Evolutionary conservation across 2,329 filamentous ascomycete species (phyloP), one percentile per base, ranked within the genome.

Genomic region (Colletotrichum filicis): DNA sequence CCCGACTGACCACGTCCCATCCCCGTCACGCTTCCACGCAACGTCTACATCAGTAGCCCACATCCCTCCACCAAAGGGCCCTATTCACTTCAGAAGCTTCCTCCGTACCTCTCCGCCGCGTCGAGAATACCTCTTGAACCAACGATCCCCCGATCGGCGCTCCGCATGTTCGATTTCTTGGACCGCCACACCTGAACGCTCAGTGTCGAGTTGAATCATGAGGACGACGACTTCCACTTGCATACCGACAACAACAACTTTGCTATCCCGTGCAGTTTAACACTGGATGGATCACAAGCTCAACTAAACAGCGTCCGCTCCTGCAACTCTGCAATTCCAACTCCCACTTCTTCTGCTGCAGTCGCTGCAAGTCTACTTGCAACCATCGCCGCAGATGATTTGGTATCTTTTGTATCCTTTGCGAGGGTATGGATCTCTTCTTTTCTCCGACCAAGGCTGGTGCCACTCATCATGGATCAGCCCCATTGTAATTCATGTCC

Each of bases 331-430:
- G 57, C 42, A 49, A 49, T n/a, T 11, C 55, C 49, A 42, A 46
- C 68, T 68, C 52, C 37, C 42, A 49, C n/a, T 24, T 72, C 68
- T 22, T 59, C 67, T 74, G 71, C 57, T 58, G 61, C 68, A 26
- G 61, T 46, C 67, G 66, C 67, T 67, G 71, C 71, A 72, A 71
- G 58, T 53, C 32, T n/a, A 65, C 69, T 74, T 74, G 69, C 64
- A 74, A 70, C 53, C 52, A 46, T 73, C 65, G 74, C 74, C 74
- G 69, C 69, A 73, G 78, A 90, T 94, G 92, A 92, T 94, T 83
- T 94, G 92, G 92, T 94, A 93, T 85, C 84, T 95, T 64, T 85
- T 95, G 76, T 95, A 93, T 84, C 93, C 93, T 79, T 86, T 95
- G 77, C 89, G 93, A 88, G 92, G 93, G 92, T 94, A 83, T 82